These are phyloP conservation scores for Wickerhamomyces alni DNA, from an alignment of 805 yeast genomes.

Conservation along the genomic window DNA sequence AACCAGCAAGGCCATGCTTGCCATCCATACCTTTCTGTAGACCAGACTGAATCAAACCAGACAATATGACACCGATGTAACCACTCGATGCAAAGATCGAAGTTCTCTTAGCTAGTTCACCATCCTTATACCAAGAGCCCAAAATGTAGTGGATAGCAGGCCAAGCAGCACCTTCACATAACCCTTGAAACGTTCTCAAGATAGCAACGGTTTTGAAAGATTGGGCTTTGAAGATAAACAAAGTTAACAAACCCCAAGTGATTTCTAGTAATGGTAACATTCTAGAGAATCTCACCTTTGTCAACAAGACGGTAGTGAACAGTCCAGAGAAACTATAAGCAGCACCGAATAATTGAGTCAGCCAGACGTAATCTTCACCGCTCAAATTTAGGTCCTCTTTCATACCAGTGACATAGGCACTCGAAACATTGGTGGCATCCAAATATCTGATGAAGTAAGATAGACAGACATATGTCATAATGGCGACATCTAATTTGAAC, in stretches of 20 bases:
- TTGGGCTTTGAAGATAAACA: slow-evolving; percentile 21
- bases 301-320: slow-evolving; percentile 2
- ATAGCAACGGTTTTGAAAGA: slow-evolving; percentile 30
- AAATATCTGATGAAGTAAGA: slow-evolving; percentile 15
- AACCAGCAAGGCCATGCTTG: slow-evolving; percentile 27
- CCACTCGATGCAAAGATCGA: slow-evolving; percentile 12
- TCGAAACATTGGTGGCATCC: slow-evolving; percentile 23
- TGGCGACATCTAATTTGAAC: slow-evolving; percentile 13
- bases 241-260: slow-evolving; percentile 41
- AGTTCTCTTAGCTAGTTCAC: slow-evolving; percentile 12
- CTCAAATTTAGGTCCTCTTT: slow-evolving; percentile 42
- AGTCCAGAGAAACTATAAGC: slow-evolving; percentile 5
- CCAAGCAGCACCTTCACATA: slow-evolving; percentile 12
- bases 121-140: slow-evolving; percentile 11
- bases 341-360: slow-evolving; percentile 15
- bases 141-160: slow-evolving; percentile 14
- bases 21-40: slow-evolving; percentile 32
- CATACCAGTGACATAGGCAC: slow-evolving; percentile 58
- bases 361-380: slow-evolving; percentile 33
- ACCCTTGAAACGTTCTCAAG: slow-evolving; percentile 50
- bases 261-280: slow-evolving; percentile 7
- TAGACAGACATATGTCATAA: slow-evolving; percentile 11
- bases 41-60: slow-evolving; percentile 40
- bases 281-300: slow-evolving; percentile 2
- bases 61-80: slow-evolving; percentile 9